A percentile compares a stretch with the other conserved stretches of the same genome.
phyloP scores from a whole-genome alignment of 116 monocot species.

The Dioscorea cayenensis region DNA sequence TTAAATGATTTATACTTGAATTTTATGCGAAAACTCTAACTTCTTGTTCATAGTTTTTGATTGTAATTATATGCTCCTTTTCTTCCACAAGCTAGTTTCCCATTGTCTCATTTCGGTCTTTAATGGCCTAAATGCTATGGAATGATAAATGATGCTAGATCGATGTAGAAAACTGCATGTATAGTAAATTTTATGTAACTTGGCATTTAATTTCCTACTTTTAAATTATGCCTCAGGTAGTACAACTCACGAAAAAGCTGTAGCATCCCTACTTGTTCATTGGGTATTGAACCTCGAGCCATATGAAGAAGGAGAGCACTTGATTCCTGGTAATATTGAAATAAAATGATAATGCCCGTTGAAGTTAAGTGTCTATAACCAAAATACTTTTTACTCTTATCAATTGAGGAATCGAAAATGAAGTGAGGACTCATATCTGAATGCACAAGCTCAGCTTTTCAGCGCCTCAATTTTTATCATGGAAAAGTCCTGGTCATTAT shows the following conservation, averaged over 20 bases:
- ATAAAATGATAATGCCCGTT: not conserved
- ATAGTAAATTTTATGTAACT: not conserved
- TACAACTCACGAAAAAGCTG: conserved; percentile 94
- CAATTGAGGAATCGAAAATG: not conserved
- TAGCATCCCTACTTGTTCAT: conserved; percentile 94
- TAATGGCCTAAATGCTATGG: not conserved
- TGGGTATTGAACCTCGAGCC: conserved; percentile 99
- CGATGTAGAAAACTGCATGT: not conserved
- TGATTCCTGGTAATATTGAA: conserved; percentile 54
- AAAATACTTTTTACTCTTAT: not conserved
- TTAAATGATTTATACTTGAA: no score
- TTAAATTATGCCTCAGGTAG: conserved; percentile 38
- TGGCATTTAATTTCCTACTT: not conserved
- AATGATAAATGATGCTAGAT: not conserved
- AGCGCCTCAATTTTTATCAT: not conserved
- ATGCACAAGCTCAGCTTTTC: not conserved
- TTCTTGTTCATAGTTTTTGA: no score
- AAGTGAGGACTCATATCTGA: not conserved
- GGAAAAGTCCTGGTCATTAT: not conserved
- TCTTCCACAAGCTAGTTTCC: no score
- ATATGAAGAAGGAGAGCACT: conserved; percentile 93
- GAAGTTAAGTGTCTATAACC: not conserved
- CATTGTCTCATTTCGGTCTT: no score
- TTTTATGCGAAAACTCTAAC: no score
- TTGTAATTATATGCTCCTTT: no score